Conservation (phyloP, 2,329 filamentous ascomycete genomes). For the Colletotrichum melonis region DNA sequence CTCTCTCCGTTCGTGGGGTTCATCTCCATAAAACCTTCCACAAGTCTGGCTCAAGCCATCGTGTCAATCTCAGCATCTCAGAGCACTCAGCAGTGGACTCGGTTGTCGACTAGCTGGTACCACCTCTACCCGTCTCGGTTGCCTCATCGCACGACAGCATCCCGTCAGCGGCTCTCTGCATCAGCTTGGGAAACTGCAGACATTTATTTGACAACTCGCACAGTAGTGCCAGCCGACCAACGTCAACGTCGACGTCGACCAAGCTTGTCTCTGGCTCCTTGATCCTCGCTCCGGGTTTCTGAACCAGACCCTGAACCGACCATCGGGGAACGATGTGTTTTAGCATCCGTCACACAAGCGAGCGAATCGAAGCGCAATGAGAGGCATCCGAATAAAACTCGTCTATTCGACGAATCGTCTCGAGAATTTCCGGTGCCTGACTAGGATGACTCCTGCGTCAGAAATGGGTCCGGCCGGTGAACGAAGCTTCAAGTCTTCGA, state of each 20-base stretch:
- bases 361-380: neutral
- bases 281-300: neutral
- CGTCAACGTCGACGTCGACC: neutral
- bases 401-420: neutral
- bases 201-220: slow-evolving; percentile 27
- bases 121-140: neutral
- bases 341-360: neutral
- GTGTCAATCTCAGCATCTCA: neutral
- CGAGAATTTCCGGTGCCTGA: neutral
- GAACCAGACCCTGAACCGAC: neutral
- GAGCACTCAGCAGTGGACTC: neutral
- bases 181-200: slow-evolving; percentile 9
- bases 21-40: neutral
- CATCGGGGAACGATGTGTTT: neutral
- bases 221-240: neutral
- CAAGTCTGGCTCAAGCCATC: neutral
- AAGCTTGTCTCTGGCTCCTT: neutral
- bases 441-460: neutral
- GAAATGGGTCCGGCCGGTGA: slow-evolving; percentile 9
- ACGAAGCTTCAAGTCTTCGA: slow-evolving; percentile 20
- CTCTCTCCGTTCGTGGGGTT: neutral
- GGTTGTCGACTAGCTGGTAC: neutral
- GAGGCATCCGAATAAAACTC: neutral
- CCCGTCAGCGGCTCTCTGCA: neutral
- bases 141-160: neutral